A percentile compares a stretch with the other conserved stretches of the same genome.
phyloP scores from a whole-genome alignment of 352 stramenopile genomes.

The Globisporangium polare region DNA sequence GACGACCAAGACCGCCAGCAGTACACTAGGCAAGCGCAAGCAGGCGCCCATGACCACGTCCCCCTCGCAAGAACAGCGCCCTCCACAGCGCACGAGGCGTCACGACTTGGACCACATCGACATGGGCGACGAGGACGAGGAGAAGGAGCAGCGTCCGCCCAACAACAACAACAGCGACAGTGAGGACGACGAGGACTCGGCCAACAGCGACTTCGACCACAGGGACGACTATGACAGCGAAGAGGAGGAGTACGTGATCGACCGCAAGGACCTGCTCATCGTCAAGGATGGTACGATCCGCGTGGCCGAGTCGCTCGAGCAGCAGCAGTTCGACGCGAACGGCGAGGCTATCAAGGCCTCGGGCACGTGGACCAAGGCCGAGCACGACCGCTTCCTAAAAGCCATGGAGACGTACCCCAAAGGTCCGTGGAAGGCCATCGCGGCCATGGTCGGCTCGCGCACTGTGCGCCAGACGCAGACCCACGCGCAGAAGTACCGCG shows the following conservation, averaged over 20 bases:
- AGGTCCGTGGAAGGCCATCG: slow-evolving; percentile 21
- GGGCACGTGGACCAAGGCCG: slow-evolving; percentile 20
- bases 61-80: background rate
- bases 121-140: background rate
- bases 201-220: slow-evolving; percentile 13
- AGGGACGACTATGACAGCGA: slow-evolving; percentile 21
- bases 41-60: background rate
- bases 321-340: slow-evolving; percentile 52
- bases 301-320: slow-evolving; percentile 55
- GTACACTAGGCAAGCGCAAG: slow-evolving; percentile 7
- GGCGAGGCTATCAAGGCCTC: slow-evolving; percentile 18
- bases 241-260: slow-evolving; percentile 38
- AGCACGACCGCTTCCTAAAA: slow-evolving; percentile 23
- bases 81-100: background rate
- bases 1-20: background rate
- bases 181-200: background rate
- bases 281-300: slow-evolving; percentile 69
- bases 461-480: slow-evolving; percentile 25
- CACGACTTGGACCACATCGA: background rate
- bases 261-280: slow-evolving; percentile 71
- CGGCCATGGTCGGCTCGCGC: slow-evolving; percentile 21
- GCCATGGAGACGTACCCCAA: slow-evolving; percentile 23
- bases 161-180: slow-evolving; percentile 7
- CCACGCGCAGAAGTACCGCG: slow-evolving; percentile 37
- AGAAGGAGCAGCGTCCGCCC: background rate